Evolutionary conservation across 169 alveolate species (phyloP).

Genomic region (Babesia ovis): DNA sequence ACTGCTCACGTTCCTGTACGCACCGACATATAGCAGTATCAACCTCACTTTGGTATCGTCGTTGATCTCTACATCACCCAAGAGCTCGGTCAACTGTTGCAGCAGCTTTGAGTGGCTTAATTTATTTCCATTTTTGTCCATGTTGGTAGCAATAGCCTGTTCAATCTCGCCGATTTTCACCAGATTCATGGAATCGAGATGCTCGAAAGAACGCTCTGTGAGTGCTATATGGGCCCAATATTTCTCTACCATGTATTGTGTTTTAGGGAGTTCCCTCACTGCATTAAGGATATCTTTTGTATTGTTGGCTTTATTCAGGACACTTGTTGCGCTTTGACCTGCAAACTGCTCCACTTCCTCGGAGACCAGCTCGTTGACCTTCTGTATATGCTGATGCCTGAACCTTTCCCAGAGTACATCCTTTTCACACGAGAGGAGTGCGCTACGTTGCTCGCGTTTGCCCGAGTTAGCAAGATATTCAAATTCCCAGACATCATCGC

Average conservation of each 20-base stretch:
- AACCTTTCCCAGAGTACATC: slow-evolving; percentile 76
- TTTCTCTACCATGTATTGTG: slow-evolving; percentile 76
- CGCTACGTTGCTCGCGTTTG: slow-evolving; percentile 63
- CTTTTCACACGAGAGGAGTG: slow-evolving; percentile 66
- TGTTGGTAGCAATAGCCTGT: slow-evolving; percentile 76
- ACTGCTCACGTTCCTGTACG: slow-evolving; percentile 35
- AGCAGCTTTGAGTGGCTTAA: slow-evolving; percentile 50
- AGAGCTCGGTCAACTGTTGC: slow-evolving; percentile 23
- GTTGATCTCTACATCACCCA: slow-evolving; percentile 40
- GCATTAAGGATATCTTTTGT: slow-evolving; percentile 59
- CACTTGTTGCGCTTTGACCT: slow-evolving; percentile 46
- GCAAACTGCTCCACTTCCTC: slow-evolving; percentile 77
- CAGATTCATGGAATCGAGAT: slow-evolving; percentile 59
- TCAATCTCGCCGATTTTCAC: slow-evolving; percentile 73
- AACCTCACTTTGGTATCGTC: slow-evolving; percentile 70
- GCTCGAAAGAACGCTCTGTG: slow-evolving; percentile 72
- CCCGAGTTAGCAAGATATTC: slow-evolving; percentile 65
- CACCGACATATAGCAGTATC: slow-evolving; percentile 69
- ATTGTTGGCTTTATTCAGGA: slow-evolving; percentile 38
- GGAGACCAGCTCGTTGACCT: slow-evolving; percentile 75
- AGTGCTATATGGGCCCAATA: slow-evolving; percentile 81
- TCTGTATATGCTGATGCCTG: slow-evolving; percentile 80
- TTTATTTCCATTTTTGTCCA: slow-evolving; percentile 75
- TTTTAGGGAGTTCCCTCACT: slow-evolving; percentile 75
- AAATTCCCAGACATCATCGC: slow-evolving; percentile 59